Evolutionary conservation across 176 grass and related monocot genomes (phyloP), one percentile per base, ranked within the genome.

Genomic region (Oryza meridionalis): DNA sequence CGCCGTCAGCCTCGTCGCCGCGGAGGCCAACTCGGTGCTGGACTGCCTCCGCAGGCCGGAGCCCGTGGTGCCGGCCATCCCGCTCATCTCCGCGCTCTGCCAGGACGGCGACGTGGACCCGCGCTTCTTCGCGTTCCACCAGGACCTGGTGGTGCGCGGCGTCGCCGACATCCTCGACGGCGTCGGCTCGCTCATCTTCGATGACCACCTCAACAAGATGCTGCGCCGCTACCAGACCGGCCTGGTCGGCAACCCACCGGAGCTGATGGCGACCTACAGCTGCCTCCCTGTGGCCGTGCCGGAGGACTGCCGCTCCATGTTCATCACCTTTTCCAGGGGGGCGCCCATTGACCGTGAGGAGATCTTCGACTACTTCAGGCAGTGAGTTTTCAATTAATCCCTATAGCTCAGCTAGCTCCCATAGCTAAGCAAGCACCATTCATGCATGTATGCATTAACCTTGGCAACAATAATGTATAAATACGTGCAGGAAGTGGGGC

Each of bases 231-330:
- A 85, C 19, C 70, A 91, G 76, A 81, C 66, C 0, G 79, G 85
- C 0, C 24, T 69, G 7, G 22, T 72, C 2, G 24, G 38, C 6
- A 79, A 35, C 68, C 64, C 26, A 1, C 72, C 33, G 0, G 86
- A 74, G 73, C 75, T 92, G 29, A 71, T 74, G 6, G 51, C 14
- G 22, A 24, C 68, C 0, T 94, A 59, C 38, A 4, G 7, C 46
- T 2, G 7, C 10, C 17, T 7, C 0, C 32, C 14, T 1, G 19
- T 33, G 5, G 42, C 24, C 0, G 70, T 87, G 55, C 19, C 79
- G 0, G 92, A 87, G 74, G 90, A 94, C 87, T 69, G 16, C 63
- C 81, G 92, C 21, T 90, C 92, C 25, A 90, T 94, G 89, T 92
- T 97, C 80, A 69, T 94, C 13, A 94, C 91, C 31, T 92, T 94